phyloP scores from a whole-genome alignment of 306 rosid species.

The Glycyrrhiza uralensis region DNA sequence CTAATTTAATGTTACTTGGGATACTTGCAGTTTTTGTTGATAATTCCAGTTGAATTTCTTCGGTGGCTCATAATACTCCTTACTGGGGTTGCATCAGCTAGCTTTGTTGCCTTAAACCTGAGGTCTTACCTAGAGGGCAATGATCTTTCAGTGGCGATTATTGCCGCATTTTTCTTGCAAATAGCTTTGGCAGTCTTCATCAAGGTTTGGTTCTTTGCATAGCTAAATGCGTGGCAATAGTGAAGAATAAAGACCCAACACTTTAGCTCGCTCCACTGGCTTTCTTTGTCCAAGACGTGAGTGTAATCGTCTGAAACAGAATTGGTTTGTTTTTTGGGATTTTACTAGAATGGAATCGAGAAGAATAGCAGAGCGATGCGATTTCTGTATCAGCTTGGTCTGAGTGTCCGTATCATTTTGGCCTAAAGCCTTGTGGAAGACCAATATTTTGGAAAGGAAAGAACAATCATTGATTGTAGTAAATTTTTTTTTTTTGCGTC shows the following conservation, averaged over 20 bases:
- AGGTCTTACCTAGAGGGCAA: conserved; percentile 48
- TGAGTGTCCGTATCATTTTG: background rate
- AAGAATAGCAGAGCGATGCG: conserved; percentile 1
- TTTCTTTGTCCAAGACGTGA: background rate
- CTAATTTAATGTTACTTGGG: conserved; percentile 30
- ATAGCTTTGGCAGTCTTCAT: conserved; percentile 85
- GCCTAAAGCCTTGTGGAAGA: conserved; percentile 12
- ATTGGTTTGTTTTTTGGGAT: conserved; percentile 30
- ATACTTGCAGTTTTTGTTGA: conserved; percentile 72
- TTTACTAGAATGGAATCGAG: conserved; percentile 21
- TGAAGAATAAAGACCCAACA: conserved; percentile 21
- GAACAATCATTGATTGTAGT: conserved; percentile 23
- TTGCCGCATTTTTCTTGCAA: conserved; percentile 86
- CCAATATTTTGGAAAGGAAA: conserved; percentile 15
- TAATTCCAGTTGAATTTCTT: conserved; percentile 76
- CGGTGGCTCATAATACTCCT: conserved; percentile 79
- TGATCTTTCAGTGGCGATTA: conserved; percentile 53
- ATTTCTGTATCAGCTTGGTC: conserved; percentile 16
- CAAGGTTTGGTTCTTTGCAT: conserved; percentile 95
- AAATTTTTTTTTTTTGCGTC: too few relatives aligned
- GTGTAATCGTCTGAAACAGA: conserved; percentile 22
- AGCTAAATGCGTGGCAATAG: conserved; percentile 24
- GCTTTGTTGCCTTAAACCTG: conserved; percentile 80
- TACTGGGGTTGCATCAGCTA: conserved; percentile 74
- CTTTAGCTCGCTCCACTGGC: conserved; percentile 8